A percentile compares a stretch with the other conserved stretches of the same genome.
phyloP scores from a whole-genome alignment of 2,329 filamentous ascomycete species.

The Talaromyces sp. region DNA sequence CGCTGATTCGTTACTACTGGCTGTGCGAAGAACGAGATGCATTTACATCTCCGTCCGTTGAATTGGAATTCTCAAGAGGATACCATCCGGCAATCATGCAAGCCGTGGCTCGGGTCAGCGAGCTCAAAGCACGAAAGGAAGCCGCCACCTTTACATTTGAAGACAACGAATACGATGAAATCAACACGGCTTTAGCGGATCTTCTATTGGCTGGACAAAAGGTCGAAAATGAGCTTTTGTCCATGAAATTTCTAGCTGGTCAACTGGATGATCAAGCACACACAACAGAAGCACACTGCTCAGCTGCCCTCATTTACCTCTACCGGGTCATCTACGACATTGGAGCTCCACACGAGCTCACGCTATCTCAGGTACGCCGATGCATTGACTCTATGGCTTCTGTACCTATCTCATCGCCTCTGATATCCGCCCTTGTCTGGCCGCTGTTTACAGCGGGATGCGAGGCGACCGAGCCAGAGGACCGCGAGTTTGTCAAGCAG shows the following conservation, averaged over 20 bases:
- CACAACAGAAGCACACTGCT: background rate
- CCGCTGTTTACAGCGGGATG: background rate
- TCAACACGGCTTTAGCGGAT: background rate
- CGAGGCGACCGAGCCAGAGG: background rate
- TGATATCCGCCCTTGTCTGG: background rate
- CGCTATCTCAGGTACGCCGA: background rate
- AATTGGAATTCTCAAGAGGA: background rate
- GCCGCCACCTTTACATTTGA: background rate
- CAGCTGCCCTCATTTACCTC: background rate
- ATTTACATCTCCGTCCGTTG: background rate
- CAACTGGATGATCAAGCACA: background rate
- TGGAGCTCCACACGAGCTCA: background rate
- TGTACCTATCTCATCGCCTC: background rate
- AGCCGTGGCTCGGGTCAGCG: background rate
- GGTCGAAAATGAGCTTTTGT: background rate
- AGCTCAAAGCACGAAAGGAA: background rate
- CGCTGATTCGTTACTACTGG: background rate
- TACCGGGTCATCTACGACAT: background rate
- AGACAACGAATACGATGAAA: background rate
- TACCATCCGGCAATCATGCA: background rate
- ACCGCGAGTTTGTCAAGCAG: background rate
- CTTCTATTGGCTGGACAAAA: background rate
- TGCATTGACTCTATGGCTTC: background rate
- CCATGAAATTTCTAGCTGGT: background rate
- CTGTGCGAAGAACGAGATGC: background rate